Base-by-base conservation (phyloP, 768 basidiomycete species). In the Galerina sulciceps region DNA sequence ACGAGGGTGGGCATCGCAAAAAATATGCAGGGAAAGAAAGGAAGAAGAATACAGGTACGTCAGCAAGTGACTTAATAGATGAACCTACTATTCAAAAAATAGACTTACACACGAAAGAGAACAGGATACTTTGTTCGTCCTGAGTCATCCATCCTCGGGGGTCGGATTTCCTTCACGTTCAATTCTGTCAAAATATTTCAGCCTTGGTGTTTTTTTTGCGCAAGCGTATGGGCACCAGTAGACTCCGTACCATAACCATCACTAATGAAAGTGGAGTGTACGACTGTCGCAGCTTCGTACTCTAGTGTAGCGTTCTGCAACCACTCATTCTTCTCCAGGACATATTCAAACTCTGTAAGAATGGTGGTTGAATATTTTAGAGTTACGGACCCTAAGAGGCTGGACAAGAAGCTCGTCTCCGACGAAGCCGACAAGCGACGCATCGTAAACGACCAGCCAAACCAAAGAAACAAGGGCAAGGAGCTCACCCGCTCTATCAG, bases 91-190 rank as follows among this genome's bases (percentile, higher is more conserved):
- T 38, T 31, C 14, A 31, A 10, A 40, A 31, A 48, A 15, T 40
- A 43, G 26, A 74, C 80, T 66, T 71, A 96, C 85, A 96, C 92
- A 43, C 84, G 79, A 79, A 99, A 94, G 26, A 99, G 78, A 18
- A 98, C 94, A 1, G 97, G 93, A 68, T 99, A 99, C 71, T 96
- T 95, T 9, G 90, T 93, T 43, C 92, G 86, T n/a, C 97, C 97
- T 18, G 93, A 90, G 66, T 91, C 88, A 65, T 99, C 97, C 88
- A 99, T 91, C 58, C 84, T 81, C 4, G 94, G 94, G 15, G 97
- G 97, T 14, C 93, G 85, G 64, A 96, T 84, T 76, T 98, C 96
- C 67, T 91, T 82, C 55, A 92, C 91, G 71, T 97, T 97, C 55
- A 98, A 77, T 67, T 93, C 94, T 95, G 65, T 31, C 49, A 50